phyloP scores from a whole-genome alignment of 148 eudicot species.

The Simmondsia chinensis region DNA sequence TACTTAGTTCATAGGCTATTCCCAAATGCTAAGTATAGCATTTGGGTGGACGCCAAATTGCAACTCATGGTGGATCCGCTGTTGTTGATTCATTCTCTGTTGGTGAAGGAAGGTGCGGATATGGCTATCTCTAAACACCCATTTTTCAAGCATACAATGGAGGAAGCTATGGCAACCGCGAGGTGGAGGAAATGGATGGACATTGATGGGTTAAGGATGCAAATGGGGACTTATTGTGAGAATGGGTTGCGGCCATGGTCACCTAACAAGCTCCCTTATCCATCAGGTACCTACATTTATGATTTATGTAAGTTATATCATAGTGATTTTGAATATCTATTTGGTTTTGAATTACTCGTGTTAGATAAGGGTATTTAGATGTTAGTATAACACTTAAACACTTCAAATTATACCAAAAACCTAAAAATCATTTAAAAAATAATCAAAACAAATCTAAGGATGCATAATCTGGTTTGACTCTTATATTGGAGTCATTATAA shows the following conservation, averaged over 20 bases:
- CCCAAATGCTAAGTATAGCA: constrained; percentile 62
- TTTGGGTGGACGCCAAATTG: constrained; percentile 90
- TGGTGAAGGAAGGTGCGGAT: constrained; percentile 51
- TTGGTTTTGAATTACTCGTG: not conserved
- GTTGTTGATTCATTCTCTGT: constrained; percentile 64
- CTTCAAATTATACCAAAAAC: too few species aligned
- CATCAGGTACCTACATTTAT: constrained; percentile 57
- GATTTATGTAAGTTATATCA: not conserved
- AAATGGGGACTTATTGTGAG: constrained; percentile 84
- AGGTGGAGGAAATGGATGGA: constrained; percentile 94
- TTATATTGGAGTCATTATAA: too few species aligned
- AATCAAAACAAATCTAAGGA: too few species aligned
- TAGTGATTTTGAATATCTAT: not conserved
- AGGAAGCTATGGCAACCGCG: constrained; percentile 88
- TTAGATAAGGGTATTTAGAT: not conserved
- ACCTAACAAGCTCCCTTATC: constrained; percentile 57
- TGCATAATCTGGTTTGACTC: too few species aligned
- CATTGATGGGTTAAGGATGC: constrained; percentile 52
- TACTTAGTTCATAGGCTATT: constrained; percentile 86
- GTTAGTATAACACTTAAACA: too few species aligned
- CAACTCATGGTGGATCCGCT: constrained; percentile 86
- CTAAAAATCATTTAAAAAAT: too few species aligned
- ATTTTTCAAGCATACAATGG: constrained; percentile 64
- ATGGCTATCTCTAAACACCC: constrained; percentile 93
- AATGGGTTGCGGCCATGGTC: constrained; percentile 88